Evolutionary conservation across 2,329 filamentous ascomycete species (phyloP).

Genomic region (Talaromyces marneffei): DNA sequence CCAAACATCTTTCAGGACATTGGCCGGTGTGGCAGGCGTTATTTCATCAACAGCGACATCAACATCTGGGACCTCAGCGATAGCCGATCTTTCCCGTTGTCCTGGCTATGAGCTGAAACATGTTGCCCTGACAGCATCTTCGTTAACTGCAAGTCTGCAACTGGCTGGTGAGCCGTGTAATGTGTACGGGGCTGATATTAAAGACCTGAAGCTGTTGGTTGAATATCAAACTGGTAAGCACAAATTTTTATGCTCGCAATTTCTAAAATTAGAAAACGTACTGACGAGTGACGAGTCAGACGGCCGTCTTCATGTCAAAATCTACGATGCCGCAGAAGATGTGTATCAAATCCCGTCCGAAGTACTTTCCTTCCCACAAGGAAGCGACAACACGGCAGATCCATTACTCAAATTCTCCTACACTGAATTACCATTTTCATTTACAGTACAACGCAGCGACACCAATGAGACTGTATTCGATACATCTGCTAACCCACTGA

Average conservation of each 20-base stretch:
- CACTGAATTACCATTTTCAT: conserved; percentile 58
- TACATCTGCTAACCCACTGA: conserved; percentile 58
- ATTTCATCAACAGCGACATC: conserved; percentile 1
- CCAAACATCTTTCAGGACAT: conserved; percentile 6
- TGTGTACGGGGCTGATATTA: conserved; percentile 53
- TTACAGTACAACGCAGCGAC: conserved; percentile 47
- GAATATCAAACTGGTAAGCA: conserved; percentile 55
- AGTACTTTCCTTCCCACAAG: conserved; percentile 58
- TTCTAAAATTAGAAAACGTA: background rate
- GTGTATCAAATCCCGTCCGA: conserved; percentile 70
- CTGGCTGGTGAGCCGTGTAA: conserved; percentile 63
- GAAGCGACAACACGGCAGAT: conserved; percentile 43
- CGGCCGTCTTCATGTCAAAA: conserved; percentile 65
- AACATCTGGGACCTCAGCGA: background rate
- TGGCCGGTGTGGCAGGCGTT: conserved; percentile 7
- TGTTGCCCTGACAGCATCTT: conserved; percentile 19
- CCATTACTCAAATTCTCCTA: conserved; percentile 46
- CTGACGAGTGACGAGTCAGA: conserved; percentile 37
- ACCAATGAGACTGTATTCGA: conserved; percentile 54
- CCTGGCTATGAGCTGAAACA: conserved; percentile 35
- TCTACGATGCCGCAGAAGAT: conserved; percentile 61
- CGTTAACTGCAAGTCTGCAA: conserved; percentile 57
- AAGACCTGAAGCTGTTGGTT: conserved; percentile 52
- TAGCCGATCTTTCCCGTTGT: conserved; percentile 18
- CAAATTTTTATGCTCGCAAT: conserved; percentile 25